Evolutionary conservation across 352 stramenopile genomes (phyloP).

Genomic region (Globisporangium takayamanum): DNA sequence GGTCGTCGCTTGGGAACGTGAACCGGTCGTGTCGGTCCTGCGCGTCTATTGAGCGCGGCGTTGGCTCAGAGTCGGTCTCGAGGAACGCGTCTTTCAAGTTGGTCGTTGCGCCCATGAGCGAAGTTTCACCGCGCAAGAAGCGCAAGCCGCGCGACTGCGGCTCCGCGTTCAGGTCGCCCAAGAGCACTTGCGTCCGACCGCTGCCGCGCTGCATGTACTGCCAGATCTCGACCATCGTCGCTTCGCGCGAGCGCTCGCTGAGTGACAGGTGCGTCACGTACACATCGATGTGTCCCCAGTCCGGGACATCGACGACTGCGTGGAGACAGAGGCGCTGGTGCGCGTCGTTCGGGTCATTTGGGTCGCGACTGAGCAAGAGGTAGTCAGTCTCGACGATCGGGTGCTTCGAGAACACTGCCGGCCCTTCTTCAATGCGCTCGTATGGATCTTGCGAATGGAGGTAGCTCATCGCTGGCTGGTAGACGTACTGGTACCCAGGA

Average conservation of each 20-base stretch:
- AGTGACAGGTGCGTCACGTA: slow-evolving; percentile 87
- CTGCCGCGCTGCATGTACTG: slow-evolving; percentile 64
- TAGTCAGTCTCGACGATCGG: slow-evolving; percentile 81
- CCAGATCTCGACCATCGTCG: slow-evolving; percentile 78
- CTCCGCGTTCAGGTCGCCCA: slow-evolving; percentile 85
- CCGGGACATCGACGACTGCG: slow-evolving; percentile 55
- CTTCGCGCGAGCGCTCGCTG: slow-evolving; percentile 60
- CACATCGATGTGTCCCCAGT: slow-evolving; percentile 68
- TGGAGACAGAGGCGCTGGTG: slow-evolving; percentile 84
- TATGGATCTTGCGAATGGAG: slow-evolving; percentile 45
- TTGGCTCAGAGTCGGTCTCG: slow-evolving; percentile 49
- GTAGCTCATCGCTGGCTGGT: slow-evolving; percentile 85
- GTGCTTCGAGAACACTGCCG: slow-evolving; percentile 73
- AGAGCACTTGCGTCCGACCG: slow-evolving; percentile 64
- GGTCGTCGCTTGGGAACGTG: slow-evolving; percentile 83
- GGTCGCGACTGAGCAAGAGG: slow-evolving; percentile 66
- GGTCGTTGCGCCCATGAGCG: slow-evolving; percentile 43
- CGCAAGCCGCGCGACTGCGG: slow-evolving; percentile 71
- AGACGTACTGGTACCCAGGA: slow-evolving; percentile 76
- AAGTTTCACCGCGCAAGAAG: slow-evolving; percentile 62
- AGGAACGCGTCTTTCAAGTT: slow-evolving; percentile 80
- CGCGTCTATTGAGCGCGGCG: slow-evolving; percentile 38
- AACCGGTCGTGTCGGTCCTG: slow-evolving; percentile 49
- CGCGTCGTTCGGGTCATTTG: slow-evolving; percentile 78
- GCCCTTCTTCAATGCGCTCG: slow-evolving; percentile 82